Base-by-base conservation (phyloP, 2,329 filamentous ascomycete genomes). In the Cladobotryum mycophilum region DNA sequence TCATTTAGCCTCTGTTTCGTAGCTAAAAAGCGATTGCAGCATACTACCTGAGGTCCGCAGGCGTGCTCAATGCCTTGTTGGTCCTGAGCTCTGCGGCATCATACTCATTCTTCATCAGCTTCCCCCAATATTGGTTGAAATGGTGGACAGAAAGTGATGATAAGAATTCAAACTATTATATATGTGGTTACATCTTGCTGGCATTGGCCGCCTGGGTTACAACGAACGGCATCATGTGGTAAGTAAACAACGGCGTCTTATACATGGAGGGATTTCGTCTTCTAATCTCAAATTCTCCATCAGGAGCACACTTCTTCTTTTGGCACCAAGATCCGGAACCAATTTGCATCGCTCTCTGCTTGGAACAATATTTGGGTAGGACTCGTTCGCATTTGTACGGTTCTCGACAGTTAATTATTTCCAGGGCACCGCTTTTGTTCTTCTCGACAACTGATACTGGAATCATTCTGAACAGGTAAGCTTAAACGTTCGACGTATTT, bases 401-500 rank as follows among this genome's bases (percentile, higher is more conserved):
- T 37, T 5, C 33, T 15, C 5, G n/a, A 44, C 20, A 17, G 35
- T 34, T 36, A 48, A 56, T 4, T 36, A 11, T 18, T 34, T 20
- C 25, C 18, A 70, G 66, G 11, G 71, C 71, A 2, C 66, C 70
- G 0, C 55, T 73, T 4, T 60, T 59, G 5, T 75, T 65, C 49
- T 73, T 74, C 52, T 68, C 68, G 0, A 54, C 54, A 9, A 71
- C 67, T 0, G 70, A 73, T 2, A 66, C 60, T 14, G 71, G 71
- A 1, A 62, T 65, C 1, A 68, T 68, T 3, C 51, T 74, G 14
- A 75, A 72, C 46, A 57, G 71, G 43, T 50, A 38, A 20, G 17
- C 17, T 14, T n/a, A 22, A 20, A 11, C n/a, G 40, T 40, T 14
- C 7, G 17, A 7, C 5, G 3, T 33, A 22, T 35, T 20, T 18